A percentile compares a stretch with the other conserved stretches of the same genome.
Conservation (phyloP, 192 early-diverging fungal genomes). For the Gryganskiella cystojenkinii region DNA sequence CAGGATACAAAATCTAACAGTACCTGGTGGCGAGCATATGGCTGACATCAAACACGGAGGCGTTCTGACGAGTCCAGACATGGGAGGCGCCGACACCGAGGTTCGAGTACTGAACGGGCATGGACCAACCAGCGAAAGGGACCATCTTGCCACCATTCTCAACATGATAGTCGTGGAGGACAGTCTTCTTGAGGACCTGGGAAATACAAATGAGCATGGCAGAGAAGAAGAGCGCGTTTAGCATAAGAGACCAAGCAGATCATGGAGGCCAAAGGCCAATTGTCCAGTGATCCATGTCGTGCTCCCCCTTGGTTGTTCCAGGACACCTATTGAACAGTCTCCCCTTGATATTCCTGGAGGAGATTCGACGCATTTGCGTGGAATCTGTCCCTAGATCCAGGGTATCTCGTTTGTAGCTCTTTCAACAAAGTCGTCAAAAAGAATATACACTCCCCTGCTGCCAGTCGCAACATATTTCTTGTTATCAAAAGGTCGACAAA, state of each 20-base stretch:
- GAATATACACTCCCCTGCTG: no score
- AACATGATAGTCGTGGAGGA: constrained; percentile 94
- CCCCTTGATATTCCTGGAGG: no score
- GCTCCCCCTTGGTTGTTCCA: no score
- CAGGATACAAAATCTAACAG: not conserved
- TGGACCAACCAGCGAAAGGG: constrained; percentile 96
- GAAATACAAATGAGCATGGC: not conserved
- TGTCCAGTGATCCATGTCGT: no score
- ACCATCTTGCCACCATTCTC: constrained; percentile 96
- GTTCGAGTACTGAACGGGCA: constrained; percentile 93
- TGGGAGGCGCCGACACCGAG: constrained; percentile 93
- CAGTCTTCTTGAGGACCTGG: constrained; percentile 73
- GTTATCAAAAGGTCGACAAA: no score
- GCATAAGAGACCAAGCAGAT: not conserved
- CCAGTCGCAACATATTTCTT: no score
- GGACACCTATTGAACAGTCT: no score
- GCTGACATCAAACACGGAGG: constrained; percentile 97
- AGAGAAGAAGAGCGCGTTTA: not conserved
- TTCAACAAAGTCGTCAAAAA: no score
- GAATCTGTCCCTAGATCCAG: no score
- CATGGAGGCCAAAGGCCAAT: no score
- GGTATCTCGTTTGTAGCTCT: no score
- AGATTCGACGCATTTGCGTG: no score
- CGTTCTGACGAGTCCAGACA: constrained; percentile 86
- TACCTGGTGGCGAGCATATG: constrained; percentile 97